Percentiles rank a stretch among this genome's conserved stretches.
These are phyloP conservation scores for Arachnomyces sp. DNA, from an alignment of 2,329 filamentous ascomycete genomes.

Conservation along the genomic window DNA sequence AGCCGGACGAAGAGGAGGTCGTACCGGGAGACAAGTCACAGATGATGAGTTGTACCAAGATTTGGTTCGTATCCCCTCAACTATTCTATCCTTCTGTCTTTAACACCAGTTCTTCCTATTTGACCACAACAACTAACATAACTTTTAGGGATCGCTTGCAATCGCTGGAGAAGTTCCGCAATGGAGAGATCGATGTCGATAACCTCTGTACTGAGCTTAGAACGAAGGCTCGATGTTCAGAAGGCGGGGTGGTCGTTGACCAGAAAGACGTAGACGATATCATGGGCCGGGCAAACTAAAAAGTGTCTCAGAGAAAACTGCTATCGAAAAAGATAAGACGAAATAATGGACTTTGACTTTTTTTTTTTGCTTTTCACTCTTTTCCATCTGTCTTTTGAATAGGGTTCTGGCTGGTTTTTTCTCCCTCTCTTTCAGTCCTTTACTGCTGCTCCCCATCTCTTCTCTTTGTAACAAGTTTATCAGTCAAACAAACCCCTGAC, in stretches of 20 bases:
- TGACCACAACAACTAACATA: constrained; percentile 3
- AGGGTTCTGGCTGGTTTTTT: background rate
- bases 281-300: constrained; percentile 42
- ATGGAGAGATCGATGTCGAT: constrained; percentile 88
- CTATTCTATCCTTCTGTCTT: background rate
- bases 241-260: constrained; percentile 80
- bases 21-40: constrained; percentile 54
- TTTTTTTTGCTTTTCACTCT: background rate
- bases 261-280: constrained; percentile 81
- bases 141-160: constrained; percentile 75
- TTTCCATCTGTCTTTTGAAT: constrained; percentile 1
- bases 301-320: background rate
- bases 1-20: constrained; percentile 63
- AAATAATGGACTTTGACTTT: background rate
- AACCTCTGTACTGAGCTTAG: constrained; percentile 85
- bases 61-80: constrained; percentile 61
- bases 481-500: too few species aligned
- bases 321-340: background rate
- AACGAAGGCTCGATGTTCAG: constrained; percentile 89
- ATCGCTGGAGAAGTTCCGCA: constrained; percentile 77
- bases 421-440: too few species aligned
- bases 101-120: background rate
- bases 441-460: too few species aligned
- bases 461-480: too few species aligned
- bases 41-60: constrained; percentile 78